These are phyloP conservation scores for Ophiobolus disseminans DNA, from an alignment of 2,329 filamentous ascomycete genomes.

Conservation along the genomic window DNA sequence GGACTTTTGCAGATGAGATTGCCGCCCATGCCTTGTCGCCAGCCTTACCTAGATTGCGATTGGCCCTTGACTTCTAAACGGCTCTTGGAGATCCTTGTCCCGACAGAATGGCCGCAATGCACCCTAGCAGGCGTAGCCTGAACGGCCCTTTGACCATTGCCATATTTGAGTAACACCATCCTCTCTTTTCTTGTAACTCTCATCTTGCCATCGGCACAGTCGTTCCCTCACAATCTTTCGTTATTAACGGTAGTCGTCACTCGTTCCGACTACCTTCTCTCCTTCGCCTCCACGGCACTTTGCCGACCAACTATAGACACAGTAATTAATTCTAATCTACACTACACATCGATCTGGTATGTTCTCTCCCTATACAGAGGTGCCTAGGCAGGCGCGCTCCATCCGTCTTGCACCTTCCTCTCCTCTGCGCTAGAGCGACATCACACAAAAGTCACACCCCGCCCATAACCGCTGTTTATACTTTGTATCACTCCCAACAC, in stretches of 20 bases:
- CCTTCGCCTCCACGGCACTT: not conserved
- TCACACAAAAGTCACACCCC: too few relatives aligned
- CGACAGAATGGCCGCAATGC: conserved; percentile 10
- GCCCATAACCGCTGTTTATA: conserved; percentile 9
- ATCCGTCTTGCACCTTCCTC: conserved; percentile 5
- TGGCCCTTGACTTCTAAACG: conserved; percentile 20
- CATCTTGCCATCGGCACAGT: conserved; percentile 33
- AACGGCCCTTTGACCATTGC: conserved; percentile 15
- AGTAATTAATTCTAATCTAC: conserved; percentile 4
- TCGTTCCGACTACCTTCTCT: conserved; percentile 29
- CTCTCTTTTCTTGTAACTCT: conserved; percentile 22
- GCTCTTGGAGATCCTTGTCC: conserved; percentile 4
- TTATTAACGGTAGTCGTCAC: conserved; percentile 30
- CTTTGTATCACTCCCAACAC: conserved; percentile 1
- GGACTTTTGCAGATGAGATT: conserved; percentile 33
- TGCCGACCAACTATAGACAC: conserved; percentile 3
- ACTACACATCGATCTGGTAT: conserved; percentile 8
- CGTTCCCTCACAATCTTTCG: conserved; percentile 22
- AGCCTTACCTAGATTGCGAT: conserved; percentile 14
- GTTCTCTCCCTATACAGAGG: conserved; percentile 9
- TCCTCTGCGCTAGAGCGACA: too few relatives aligned
- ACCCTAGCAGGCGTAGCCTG: conserved; percentile 21
- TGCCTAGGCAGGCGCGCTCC: conserved; percentile 6
- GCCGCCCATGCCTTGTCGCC: conserved; percentile 29
- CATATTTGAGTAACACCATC: conserved; percentile 29